phyloP scores from a whole-genome alignment of 805 yeast species.

The Metschnikowia shivogae region DNA sequence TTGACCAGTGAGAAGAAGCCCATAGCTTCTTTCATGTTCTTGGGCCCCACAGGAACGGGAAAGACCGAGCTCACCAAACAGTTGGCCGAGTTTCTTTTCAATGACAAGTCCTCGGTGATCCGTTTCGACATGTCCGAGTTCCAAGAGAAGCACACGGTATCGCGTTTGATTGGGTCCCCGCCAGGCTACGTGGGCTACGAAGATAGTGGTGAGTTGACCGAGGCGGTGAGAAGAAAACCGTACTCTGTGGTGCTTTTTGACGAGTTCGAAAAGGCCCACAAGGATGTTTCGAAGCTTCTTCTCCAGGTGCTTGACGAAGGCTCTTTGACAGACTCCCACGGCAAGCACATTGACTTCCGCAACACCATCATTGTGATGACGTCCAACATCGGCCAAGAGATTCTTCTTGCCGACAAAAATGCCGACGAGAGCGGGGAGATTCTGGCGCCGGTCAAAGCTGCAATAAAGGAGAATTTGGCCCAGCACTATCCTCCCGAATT shows the following conservation, averaged over 20 bases:
- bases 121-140: slow-evolving; percentile 98
- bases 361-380: slow-evolving; percentile 96
- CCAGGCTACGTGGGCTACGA: slow-evolving; percentile 98
- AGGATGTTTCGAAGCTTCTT: slow-evolving; percentile 86
- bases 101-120: slow-evolving; percentile 79
- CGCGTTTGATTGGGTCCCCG: slow-evolving; percentile 93
- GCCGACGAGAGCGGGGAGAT: slow-evolving; percentile 61
- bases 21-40: slow-evolving; percentile 91
- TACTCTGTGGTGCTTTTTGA: slow-evolving; percentile 90
- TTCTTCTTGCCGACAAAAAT: slow-evolving; percentile 61
- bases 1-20: slow-evolving; percentile 92
- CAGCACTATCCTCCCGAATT: slow-evolving; percentile 89
- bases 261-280: slow-evolving; percentile 96
- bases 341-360: slow-evolving; percentile 88
- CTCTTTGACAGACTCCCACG: slow-evolving; percentile 89
- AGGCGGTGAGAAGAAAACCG: slow-evolving; percentile 93
- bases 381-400: slow-evolving; percentile 92
- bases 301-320: slow-evolving; percentile 96
- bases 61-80: slow-evolving; percentile 94
- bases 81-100: slow-evolving; percentile 86
- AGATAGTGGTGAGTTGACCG: slow-evolving; percentile 93
- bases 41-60: slow-evolving; percentile 99
- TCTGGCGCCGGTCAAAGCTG: slow-evolving; percentile 45
- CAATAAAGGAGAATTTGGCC: slow-evolving; percentile 67
- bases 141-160: slow-evolving; percentile 88